Conservation (phyloP, 441 rosid genomes). For the Populus trichocarpa region DNA sequence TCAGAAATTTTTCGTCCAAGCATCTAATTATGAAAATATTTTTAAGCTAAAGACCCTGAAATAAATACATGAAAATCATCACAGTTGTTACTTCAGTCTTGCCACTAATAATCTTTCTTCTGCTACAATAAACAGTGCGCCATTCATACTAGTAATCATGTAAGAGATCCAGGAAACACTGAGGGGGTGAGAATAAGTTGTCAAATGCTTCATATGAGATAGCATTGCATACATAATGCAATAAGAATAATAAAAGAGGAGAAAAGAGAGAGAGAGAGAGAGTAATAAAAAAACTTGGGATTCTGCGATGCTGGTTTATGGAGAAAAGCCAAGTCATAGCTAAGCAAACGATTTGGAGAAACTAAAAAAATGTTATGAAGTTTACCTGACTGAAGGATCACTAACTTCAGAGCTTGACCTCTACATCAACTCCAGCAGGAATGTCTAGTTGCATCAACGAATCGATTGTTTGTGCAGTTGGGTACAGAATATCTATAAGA, state of each 20-base stretch:
- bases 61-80: neutral
- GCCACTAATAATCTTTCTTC: neutral
- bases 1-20: neutral
- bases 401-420: slow-evolving; percentile 77
- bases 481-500: slow-evolving; percentile 85
- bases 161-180: neutral
- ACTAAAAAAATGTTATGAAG: slow-evolving; percentile 7
- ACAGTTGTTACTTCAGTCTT: neutral
- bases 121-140: neutral
- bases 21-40: neutral
- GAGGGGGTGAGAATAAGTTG: neutral
- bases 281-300: neutral
- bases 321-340: slow-evolving; percentile 3
- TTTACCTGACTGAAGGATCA: slow-evolving; percentile 17
- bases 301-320: neutral
- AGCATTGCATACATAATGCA: neutral
- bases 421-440: slow-evolving; percentile 95
- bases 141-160: neutral
- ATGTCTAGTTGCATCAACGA: slow-evolving; percentile 96
- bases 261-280: too few relatives aligned
- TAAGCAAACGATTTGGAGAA: neutral
- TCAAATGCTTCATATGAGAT: neutral
- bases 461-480: slow-evolving; percentile 93
- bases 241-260: neutral
- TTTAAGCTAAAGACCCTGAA: neutral